Conservation (phyloP, 306 rosid genomes). For the Prunus mira region DNA sequence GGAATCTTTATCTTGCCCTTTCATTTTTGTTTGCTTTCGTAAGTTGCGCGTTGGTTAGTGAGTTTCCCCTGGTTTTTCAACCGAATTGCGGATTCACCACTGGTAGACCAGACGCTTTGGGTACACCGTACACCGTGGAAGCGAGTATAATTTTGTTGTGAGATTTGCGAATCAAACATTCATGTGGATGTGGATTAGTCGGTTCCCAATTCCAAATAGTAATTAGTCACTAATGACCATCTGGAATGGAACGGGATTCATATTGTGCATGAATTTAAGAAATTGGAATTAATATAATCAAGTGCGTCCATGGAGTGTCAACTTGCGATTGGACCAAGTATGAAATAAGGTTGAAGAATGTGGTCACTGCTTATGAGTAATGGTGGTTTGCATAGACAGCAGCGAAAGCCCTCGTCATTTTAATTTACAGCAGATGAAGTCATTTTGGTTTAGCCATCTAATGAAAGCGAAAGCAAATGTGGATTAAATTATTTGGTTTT, state of each 20-base stretch:
- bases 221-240: background rate
- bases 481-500: too few species aligned
- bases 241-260: too few species aligned
- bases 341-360: background rate
- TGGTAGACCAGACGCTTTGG: background rate
- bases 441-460: too few species aligned
- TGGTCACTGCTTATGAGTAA: background rate
- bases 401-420: too few species aligned
- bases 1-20: slow-evolving; percentile 15
- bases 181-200: background rate
- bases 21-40: slow-evolving; percentile 8
- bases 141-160: background rate
- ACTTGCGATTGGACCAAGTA: background rate
- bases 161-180: background rate
- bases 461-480: too few species aligned
- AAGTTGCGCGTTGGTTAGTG: background rate
- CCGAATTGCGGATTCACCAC: slow-evolving; percentile 28
- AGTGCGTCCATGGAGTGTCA: background rate
- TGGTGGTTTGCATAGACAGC: too few species aligned
- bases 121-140: background rate
- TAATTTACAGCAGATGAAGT: too few species aligned
- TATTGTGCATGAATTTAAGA: background rate
- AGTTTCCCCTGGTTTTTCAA: background rate
- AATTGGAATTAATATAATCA: background rate
- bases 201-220: too few species aligned